Evolutionary conservation across 2,329 filamentous ascomycete genomes (phyloP), one percentile per base, ranked within the genome.

Genomic region (Fusarium sp.): DNA sequence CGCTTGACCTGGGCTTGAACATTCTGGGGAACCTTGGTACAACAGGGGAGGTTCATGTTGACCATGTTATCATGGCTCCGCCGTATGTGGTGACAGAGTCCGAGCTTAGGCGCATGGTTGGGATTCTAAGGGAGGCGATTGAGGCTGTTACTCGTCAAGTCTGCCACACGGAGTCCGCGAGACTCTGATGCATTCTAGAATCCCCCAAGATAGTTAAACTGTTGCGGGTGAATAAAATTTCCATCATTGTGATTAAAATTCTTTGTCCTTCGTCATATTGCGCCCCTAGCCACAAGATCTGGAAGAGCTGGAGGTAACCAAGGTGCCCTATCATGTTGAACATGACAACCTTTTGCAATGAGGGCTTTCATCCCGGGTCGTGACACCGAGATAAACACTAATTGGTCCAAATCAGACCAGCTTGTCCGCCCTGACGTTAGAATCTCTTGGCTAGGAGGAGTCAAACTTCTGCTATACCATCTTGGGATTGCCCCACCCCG

Each of bases 401-500:
- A 45, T 45, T 45, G 40, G 40, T 16, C n/a, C 20, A 16, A 45
- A 22, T 22, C 20, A 45, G 20, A 20, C 40, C 14, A 22, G 40
- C 11, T 42, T 22, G 40, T 14, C 40, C 40, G 7, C 11, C 40
- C 40, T 16, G 11, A 45, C 13, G 20, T 45, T 14, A 2, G 4
- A 10, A 5, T 5, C 36, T n/a, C 18, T 6, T 40, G 9, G 40
- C 14, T 1, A 22, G 13, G 40, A 22, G 40, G 40, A 45, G 40
- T 22, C 20, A 14, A 45, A 8, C 6, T 14, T 45, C 40, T 45
- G 20, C 40, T 22, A 22, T 45, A 31, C 36, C 27, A 25, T 45
- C 25, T 45, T 45, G 58, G 27, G 36, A 14, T 45, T 45, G 16
- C 31, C 42, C 70, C 66, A 70, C 65, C 52, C 73, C 71, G 71